phyloP scores from a whole-genome alignment of 208 protist genomes.

The Porcisia hertigi region DNA sequence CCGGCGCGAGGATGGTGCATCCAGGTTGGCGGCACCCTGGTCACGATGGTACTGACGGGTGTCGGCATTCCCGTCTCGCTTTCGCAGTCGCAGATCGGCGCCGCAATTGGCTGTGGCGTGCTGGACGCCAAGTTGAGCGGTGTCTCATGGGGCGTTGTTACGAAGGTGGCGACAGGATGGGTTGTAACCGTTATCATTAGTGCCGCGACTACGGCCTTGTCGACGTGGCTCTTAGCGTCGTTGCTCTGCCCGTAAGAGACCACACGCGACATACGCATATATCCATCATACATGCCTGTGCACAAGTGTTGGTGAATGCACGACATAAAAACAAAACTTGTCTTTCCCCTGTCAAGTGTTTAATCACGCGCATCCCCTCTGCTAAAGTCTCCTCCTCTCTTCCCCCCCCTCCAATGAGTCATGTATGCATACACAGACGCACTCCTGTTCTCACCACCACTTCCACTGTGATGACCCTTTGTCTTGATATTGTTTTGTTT shows the following conservation, averaged over 20 bases:
- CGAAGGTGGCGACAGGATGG: slow-evolving; percentile 77
- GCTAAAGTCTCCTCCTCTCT: not conserved
- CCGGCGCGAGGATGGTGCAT: slow-evolving; percentile 86
- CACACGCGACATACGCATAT: not conserved
- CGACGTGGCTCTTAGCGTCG: slow-evolving; percentile 45
- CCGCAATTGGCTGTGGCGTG: slow-evolving; percentile 80
- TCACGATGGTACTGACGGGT: slow-evolving; percentile 86
- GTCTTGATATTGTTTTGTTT: not conserved
- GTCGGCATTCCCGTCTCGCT: slow-evolving; percentile 82
- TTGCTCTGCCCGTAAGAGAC: slow-evolving; percentile 36
- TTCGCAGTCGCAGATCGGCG: slow-evolving; percentile 79
- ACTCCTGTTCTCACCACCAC: not conserved
- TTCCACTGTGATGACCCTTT: not conserved
- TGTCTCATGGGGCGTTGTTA: slow-evolving; percentile 70
- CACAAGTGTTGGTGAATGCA: not conserved
- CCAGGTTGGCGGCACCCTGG: slow-evolving; percentile 70
- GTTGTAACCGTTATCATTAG: slow-evolving; percentile 77
- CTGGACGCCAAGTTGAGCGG: slow-evolving; percentile 59
- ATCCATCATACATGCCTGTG: not conserved
- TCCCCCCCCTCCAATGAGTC: not conserved
- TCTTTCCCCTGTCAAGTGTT: no score
- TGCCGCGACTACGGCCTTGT: slow-evolving; percentile 55
- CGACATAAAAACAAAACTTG: no score
- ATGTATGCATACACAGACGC: not conserved
- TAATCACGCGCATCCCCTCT: no score